phyloP scores from a whole-genome alignment of 1,284 basidiomycete species.

The Fomitopsis betulina region DNA sequence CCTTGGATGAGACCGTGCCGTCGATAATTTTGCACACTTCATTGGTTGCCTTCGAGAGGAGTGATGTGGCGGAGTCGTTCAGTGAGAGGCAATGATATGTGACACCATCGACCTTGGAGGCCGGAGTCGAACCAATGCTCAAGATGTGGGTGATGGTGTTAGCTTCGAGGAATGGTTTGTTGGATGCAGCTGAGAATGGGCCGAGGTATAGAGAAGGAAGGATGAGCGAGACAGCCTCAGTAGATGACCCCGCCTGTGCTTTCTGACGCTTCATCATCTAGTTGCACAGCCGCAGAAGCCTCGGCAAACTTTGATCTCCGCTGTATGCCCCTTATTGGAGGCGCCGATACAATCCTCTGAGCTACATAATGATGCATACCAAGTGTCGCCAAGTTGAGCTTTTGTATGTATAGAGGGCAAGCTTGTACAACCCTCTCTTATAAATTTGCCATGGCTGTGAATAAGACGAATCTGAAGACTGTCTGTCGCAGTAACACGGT shows the following conservation, averaged over 20 bases:
- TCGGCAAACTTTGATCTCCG: too few relatives aligned
- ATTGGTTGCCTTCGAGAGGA: slow-evolving; percentile 21
- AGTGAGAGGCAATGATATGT: slow-evolving; percentile 32
- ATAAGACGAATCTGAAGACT: too few relatives aligned
- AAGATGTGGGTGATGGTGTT: slow-evolving; percentile 32
- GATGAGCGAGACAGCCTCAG: slow-evolving; percentile 9
- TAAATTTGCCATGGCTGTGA: too few relatives aligned
- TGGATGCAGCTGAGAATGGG: slow-evolving; percentile 19
- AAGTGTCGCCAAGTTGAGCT: too few relatives aligned
- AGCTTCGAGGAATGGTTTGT: slow-evolving; percentile 12
- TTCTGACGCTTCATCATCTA: background rate
- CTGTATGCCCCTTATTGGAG: too few relatives aligned
- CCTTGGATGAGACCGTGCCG: slow-evolving; percentile 14
- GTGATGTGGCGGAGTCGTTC: slow-evolving; percentile 25
- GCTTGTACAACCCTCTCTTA: too few relatives aligned
- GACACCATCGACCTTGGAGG: slow-evolving; percentile 21
- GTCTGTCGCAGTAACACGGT: too few relatives aligned
- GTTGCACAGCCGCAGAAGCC: too few relatives aligned
- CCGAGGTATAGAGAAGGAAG: slow-evolving; percentile 19
- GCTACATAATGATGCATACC: too few relatives aligned
- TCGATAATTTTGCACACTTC: slow-evolving; percentile 28
- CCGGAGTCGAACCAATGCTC: slow-evolving; percentile 31
- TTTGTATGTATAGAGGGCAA: too few relatives aligned
- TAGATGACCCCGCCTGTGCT: background rate
- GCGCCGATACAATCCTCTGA: too few relatives aligned